Conservation (phyloP, 495 filamentous ascomycete species). For the Filosporella fistucella region DNA sequence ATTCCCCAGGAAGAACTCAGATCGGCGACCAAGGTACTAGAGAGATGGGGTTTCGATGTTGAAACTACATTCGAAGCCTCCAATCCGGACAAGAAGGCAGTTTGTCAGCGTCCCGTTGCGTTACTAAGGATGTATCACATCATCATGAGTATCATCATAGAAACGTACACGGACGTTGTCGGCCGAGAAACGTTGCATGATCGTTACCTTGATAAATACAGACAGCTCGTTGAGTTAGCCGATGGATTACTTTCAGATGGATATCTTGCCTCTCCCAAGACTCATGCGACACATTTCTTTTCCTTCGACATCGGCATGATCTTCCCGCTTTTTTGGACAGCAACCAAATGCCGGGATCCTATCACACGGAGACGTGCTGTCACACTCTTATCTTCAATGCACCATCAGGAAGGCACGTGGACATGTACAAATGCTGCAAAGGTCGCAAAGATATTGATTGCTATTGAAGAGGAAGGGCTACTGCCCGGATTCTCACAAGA, state of each 20-base stretch:
- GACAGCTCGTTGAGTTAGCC: not conserved
- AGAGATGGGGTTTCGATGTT: too few relatives aligned
- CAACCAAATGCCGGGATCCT: constrained; percentile 4
- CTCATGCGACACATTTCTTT: too few relatives aligned
- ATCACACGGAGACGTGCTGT: constrained; percentile 1
- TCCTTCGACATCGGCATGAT: constrained; percentile 13
- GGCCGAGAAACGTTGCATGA: not conserved
- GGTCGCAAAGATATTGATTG: constrained; percentile 1
- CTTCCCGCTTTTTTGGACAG: constrained; percentile 7
- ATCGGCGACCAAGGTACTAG: too few relatives aligned
- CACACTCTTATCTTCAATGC: constrained; percentile 13
- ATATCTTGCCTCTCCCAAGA: not conserved
- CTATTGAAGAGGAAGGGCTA: constrained; percentile 4
- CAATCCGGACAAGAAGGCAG: too few relatives aligned
- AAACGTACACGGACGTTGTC: too few relatives aligned
- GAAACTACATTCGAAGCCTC: too few relatives aligned
- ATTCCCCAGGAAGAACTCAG: too few relatives aligned
- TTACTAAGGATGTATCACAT: too few relatives aligned
- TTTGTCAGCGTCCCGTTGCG: too few relatives aligned
- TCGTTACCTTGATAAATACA: not conserved
- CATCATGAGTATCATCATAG: too few relatives aligned
- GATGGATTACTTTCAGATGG: not conserved
- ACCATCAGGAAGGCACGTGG: constrained; percentile 40
- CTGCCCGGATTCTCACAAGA: too few relatives aligned
- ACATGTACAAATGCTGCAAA: constrained; percentile 13